Base-by-base conservation (phyloP, 2,329 filamentous ascomycete genomes). In the Pseudogymnoascus sp. region DNA sequence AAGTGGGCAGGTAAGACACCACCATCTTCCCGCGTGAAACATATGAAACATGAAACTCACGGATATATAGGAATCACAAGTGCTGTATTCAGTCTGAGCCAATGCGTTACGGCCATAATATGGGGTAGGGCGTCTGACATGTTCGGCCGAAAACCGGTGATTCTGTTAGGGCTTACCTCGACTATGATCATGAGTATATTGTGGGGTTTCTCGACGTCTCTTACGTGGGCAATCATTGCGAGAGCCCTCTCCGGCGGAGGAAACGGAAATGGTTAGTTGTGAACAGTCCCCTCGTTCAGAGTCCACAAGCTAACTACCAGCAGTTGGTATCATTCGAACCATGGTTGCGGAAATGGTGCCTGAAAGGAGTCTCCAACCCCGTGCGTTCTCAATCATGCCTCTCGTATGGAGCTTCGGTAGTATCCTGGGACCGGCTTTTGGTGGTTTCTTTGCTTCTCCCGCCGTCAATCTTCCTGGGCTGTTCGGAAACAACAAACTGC, bases 321-420 rank as follows among this genome's bases (percentile, higher is more conserved):
- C 35, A 86, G 88, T 93, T n/a, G 90, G 95, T 1, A 97, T 97
- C 66, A 88, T 97, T 67, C 80, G 93, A 67, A 96, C 91, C 14
- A 91, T 95, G 78, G 92, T 97, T 1, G 93, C 93, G 0, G 93
- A 97, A 74, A 86, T 97, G 82, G 92, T 96, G 1, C 90, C 91
- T 0, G 86, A 95, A 74, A 91, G 84, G 73, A 89, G 92, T 71
- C 80, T 96, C 6, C 93, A 97, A 72, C 93, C 93, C 0, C 81
- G 86, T 61, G 95, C 95, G 0, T 97, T 97, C 74, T 92, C 88
- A 67, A 81, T 97, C 53, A 97, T 97, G 93, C 93, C 93, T 3
- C 77, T 97, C 14, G 90, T 89, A 56, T 97, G 91, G 89, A 92
- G 87, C 10, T 79, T 97, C 61, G 93, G 93, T 0, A 89, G 86